A percentile compares a stretch with the other conserved stretches of the same genome.
Evolutionary conservation across 345 rosid species (phyloP).

Genomic region (Mallotus nudiflorus): DNA sequence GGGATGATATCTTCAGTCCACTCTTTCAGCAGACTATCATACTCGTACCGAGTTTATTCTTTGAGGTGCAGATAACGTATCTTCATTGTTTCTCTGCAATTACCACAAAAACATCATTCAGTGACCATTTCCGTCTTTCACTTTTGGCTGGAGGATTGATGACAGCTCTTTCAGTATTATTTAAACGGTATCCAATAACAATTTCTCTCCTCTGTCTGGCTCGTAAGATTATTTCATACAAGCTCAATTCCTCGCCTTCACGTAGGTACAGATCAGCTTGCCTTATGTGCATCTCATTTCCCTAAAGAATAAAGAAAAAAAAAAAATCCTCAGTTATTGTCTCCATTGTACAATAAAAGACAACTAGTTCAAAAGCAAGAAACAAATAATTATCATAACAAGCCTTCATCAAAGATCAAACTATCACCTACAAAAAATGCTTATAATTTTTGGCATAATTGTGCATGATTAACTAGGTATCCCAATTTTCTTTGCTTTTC

Average conservation of each 20-base stretch:
- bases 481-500: too few relatives aligned
- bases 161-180: slow-evolving; percentile 58
- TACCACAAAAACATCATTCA: slow-evolving; percentile 56
- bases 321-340: background rate
- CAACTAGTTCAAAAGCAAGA: too few relatives aligned
- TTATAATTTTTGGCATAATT: too few relatives aligned
- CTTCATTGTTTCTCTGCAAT: slow-evolving; percentile 58
- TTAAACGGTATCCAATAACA: slow-evolving; percentile 56
- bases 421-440: too few relatives aligned
- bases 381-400: too few relatives aligned
- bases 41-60: background rate
- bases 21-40: background rate
- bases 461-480: too few relatives aligned
- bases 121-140: slow-evolving; percentile 52
- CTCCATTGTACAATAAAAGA: too few relatives aligned
- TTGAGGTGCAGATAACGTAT: background rate
- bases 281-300: slow-evolving; percentile 70
- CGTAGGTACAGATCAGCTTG: slow-evolving; percentile 57
- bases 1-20: background rate
- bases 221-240: slow-evolving; percentile 56
- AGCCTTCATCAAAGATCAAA: too few relatives aligned
- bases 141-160: slow-evolving; percentile 56
- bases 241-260: slow-evolving; percentile 63
- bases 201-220: slow-evolving; percentile 64
- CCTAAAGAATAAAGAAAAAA: slow-evolving; percentile 33